phyloP scores from a whole-genome alignment of 1,284 basidiomycete species.

The Ustilago cynodontis region DNA sequence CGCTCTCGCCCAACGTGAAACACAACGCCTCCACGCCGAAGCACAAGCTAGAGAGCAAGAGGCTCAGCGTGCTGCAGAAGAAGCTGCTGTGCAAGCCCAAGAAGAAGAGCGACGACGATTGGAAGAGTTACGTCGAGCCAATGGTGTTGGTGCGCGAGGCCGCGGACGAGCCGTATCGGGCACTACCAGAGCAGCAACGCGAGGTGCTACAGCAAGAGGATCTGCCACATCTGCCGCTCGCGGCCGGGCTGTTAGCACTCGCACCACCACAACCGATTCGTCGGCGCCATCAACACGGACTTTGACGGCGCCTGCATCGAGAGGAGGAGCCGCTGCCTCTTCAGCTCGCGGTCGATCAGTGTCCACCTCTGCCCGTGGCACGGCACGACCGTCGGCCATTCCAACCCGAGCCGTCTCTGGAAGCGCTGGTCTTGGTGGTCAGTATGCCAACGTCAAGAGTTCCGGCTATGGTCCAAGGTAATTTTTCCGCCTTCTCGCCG shows the following conservation, averaged over 20 bases:
- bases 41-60: conserved; percentile 37
- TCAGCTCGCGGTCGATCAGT: conserved; percentile 28
- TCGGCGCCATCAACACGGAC: conserved; percentile 8
- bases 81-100: conserved; percentile 20
- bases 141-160: conserved; percentile 15
- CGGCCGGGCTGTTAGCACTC: conserved; percentile 20
- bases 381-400: conserved; percentile 33
- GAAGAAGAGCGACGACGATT: conserved; percentile 24
- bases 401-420: conserved; percentile 37
- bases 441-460: conserved; percentile 57
- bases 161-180: conserved; percentile 28
- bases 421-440: conserved; percentile 52
- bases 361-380: conserved; percentile 15
- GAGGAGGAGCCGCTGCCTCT: conserved; percentile 15
- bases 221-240: conserved; percentile 19
- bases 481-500: neutral
- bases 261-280: conserved; percentile 5
- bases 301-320: conserved; percentile 5
- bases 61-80: conserved; percentile 30
- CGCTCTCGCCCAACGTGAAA: conserved; percentile 50
- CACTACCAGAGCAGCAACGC: conserved; percentile 10
- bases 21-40: conserved; percentile 40
- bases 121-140: conserved; percentile 20
- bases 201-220: conserved; percentile 17
- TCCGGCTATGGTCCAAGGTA: conserved; percentile 52